Evolutionary conservation across 495 filamentous ascomycete species (phyloP), one percentile per base, ranked within the genome.

Genomic region (Staphylotrichum tortipilum): DNA sequence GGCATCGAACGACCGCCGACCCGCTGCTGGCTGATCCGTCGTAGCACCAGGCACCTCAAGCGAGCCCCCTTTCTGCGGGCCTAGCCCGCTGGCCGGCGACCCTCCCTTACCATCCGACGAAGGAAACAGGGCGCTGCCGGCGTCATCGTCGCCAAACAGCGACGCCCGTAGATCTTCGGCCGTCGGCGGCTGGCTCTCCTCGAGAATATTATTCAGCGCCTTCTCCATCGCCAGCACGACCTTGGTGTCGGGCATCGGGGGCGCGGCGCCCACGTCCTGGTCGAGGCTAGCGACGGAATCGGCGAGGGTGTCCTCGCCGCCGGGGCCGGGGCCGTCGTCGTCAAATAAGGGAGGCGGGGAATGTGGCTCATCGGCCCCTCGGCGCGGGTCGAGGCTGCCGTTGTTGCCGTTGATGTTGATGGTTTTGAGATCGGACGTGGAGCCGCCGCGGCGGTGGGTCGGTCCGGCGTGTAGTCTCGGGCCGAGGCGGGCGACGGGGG

Each of bases 191-290:
- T 70, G 67, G 36, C 66, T 70, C 47, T 88, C 81, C 49, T 88
- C 89, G 64, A 99, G 86, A 44, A 99, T 99, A 54, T 89, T 85
- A 58, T 86, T 94, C n/a, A 99, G 71, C 39, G 92, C 92, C 44
- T 81, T 82, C 65, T 96, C 89, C 85, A 99, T 89, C 0, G 88
- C 92, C 67, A 94, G 81, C 15, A 99, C 88, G 28, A 95, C 77
- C 29, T 69, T 72, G 0, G 68, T 78, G 49, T 78, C 75, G 4
- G 76, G 74, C 8, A 72, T 67, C 0, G 60, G 55, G 1, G 58
- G 65, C 22, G 65, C 63, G 2, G 52, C 43, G 36, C 43, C 46
- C n/a, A 17, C 22, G 5, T 73, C 70, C 42, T 74, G 72, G 24
- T 78, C 76, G 10, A 80, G 66, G 39, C 76, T 80, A 19, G 74